phyloP scores from a whole-genome alignment of 106 monocot genomes.

The Dendrobium nobile region DNA sequence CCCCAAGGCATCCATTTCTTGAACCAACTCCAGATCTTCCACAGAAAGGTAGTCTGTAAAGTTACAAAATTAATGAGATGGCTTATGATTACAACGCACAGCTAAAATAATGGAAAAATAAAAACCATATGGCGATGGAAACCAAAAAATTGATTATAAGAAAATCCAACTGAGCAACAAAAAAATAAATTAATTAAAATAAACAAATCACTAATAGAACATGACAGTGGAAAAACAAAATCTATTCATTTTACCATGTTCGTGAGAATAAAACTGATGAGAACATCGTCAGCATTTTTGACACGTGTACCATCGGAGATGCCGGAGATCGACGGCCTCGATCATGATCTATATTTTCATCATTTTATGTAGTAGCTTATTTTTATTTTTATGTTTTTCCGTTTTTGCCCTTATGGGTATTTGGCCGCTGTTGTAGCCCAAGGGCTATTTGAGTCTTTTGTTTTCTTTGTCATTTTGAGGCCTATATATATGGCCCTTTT shows the following conservation, averaged over 20 bases:
- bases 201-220: not conserved
- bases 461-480: too few relatives aligned
- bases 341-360: too few relatives aligned
- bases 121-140: not conserved
- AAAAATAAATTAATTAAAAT: not conserved
- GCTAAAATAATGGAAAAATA: conserved; percentile 2
- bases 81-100: not conserved
- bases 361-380: too few relatives aligned
- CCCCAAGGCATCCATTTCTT: conserved; percentile 66
- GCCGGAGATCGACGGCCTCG: too few relatives aligned
- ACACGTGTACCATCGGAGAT: too few relatives aligned
- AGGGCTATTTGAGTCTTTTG: too few relatives aligned
- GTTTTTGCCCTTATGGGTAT: too few relatives aligned
- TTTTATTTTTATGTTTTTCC: too few relatives aligned
- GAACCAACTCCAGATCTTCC: conserved; percentile 53
- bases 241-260: not conserved
- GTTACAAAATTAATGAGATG: not conserved
- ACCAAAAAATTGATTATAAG: not conserved
- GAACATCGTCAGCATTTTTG: too few relatives aligned
- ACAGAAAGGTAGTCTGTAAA: conserved; percentile 16
- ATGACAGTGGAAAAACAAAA: not conserved
- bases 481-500: too few relatives aligned
- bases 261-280: not conserved
- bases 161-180: not conserved
- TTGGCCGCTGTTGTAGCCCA: too few relatives aligned